Evolutionary conservation across 371 early-diverging fungal species (phyloP).

Genomic region (Actinomortierella ambigua): DNA sequence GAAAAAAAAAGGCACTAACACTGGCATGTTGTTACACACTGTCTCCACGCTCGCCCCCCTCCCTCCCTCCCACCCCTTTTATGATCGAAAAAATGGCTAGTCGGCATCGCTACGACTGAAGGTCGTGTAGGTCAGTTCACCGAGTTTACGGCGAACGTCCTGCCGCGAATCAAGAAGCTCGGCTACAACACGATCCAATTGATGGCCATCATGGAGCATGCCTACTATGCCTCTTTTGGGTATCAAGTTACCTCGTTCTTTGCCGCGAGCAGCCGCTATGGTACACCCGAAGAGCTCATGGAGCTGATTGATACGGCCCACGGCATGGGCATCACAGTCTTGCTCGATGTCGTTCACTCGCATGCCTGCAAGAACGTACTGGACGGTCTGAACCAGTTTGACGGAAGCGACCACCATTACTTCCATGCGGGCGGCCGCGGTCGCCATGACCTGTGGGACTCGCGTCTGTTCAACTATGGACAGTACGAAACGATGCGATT

Average conservation of each 20-base stretch:
- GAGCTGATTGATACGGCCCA: constrained; percentile 94
- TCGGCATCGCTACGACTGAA: constrained; percentile 92
- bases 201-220: constrained; percentile 99
- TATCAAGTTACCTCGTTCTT: constrained; percentile 97
- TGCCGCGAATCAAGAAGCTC: constrained; percentile 87
- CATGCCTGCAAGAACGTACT: constrained; percentile 94
- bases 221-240: constrained; percentile 98
- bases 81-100: too few species aligned
- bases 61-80: too few species aligned
- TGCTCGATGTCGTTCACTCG: constrained; percentile 97
- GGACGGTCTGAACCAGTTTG: constrained; percentile 95
- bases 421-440: constrained; percentile 92
- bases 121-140: constrained; percentile 81
- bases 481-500: constrained; percentile 90
- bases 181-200: constrained; percentile 96
- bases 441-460: constrained; percentile 93
- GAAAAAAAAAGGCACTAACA: neutral
- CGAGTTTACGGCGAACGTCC: constrained; percentile 84
- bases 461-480: constrained; percentile 93
- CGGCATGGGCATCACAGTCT: constrained; percentile 82
- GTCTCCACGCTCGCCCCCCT: too few species aligned
- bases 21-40: too few species aligned
- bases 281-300: constrained; percentile 90
- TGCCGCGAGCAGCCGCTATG: constrained; percentile 90
- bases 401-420: constrained; percentile 94